Conservation (phyloP, 2,329 filamentous ascomycete species). For the Fusarium begoniae region DNA sequence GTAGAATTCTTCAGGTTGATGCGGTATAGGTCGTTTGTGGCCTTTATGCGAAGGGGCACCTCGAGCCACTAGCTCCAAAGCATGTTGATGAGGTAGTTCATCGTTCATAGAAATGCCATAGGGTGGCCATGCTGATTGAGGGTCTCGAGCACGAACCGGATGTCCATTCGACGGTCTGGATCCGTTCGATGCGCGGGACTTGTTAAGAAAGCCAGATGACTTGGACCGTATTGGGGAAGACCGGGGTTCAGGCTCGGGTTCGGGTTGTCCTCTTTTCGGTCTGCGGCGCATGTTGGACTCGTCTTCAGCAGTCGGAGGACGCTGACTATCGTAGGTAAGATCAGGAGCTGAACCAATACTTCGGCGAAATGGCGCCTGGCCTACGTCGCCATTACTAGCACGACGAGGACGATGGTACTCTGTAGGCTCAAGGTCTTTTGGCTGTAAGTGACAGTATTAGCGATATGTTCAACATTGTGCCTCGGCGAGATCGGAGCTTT, state of each 20-base stretch:
- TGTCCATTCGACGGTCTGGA: constrained; percentile 29
- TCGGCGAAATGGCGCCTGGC: constrained; percentile 16
- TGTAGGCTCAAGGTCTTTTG: constrained; percentile 27
- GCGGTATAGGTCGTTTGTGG: constrained; percentile 62
- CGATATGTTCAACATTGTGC: not conserved
- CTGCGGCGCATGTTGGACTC: constrained; percentile 50
- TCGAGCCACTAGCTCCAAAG: constrained; percentile 65
- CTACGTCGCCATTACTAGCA: constrained; percentile 28
- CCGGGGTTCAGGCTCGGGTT: constrained; percentile 36
- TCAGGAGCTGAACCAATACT: constrained; percentile 52
- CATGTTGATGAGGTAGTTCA: constrained; percentile 62
- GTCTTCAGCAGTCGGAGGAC: constrained; percentile 30
- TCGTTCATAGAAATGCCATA: constrained; percentile 58
- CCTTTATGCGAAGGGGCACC: constrained; percentile 67
- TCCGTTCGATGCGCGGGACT: constrained; percentile 26
- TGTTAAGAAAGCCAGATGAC: constrained; percentile 26
- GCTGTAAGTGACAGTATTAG: constrained; percentile 18
- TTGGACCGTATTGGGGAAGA: constrained; percentile 27
- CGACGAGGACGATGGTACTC: constrained; percentile 35
- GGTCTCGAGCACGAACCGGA: constrained; percentile 33
- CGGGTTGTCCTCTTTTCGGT: constrained; percentile 52
- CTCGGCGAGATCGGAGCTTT: constrained; percentile 18
- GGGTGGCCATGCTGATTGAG: constrained; percentile 67
- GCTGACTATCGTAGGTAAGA: constrained; percentile 29
- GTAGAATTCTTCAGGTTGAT: constrained; percentile 65